Evolutionary conservation across 2,329 filamentous ascomycete species (phyloP).

Genomic region (Rasamsonia emersonii): DNA sequence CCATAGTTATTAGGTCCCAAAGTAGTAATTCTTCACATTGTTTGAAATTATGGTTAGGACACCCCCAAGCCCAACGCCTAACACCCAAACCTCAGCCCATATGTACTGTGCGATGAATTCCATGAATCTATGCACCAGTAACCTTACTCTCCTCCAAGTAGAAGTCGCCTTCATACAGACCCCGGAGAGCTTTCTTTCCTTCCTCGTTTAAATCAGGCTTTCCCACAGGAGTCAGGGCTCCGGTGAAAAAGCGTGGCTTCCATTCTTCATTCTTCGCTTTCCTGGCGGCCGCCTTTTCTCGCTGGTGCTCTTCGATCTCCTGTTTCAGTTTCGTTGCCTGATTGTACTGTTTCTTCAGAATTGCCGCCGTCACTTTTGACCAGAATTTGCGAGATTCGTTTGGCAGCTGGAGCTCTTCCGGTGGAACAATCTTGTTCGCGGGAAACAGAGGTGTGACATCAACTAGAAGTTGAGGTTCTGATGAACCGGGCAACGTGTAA

Average conservation of each 20-base stretch:
- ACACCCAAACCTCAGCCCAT: neutral
- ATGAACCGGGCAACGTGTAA: slow-evolving; percentile 43
- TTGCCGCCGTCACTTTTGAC: slow-evolving; percentile 79
- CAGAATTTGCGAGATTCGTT: slow-evolving; percentile 89
- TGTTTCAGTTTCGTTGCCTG: slow-evolving; percentile 81
- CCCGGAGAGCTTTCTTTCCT: slow-evolving; percentile 49
- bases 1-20: no score
- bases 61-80: no score
- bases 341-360: slow-evolving; percentile 70
- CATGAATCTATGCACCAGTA: slow-evolving; percentile 22
- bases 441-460: slow-evolving; percentile 79
- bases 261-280: slow-evolving; percentile 62
- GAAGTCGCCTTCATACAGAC: slow-evolving; percentile 46
- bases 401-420: slow-evolving; percentile 66
- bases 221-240: slow-evolving; percentile 50
- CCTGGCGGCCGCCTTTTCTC: slow-evolving; percentile 73
- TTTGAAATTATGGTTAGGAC: no score
- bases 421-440: slow-evolving; percentile 69
- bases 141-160: slow-evolving; percentile 35
- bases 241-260: slow-evolving; percentile 80
- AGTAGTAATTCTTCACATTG: no score
- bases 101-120: neutral
- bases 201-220: slow-evolving; percentile 56
- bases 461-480: slow-evolving; percentile 62
- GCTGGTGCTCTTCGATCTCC: slow-evolving; percentile 83